Percentiles rank a stretch among this genome's conserved stretches.
phyloP scores from a whole-genome alignment of 352 stramenopile species.

The Pythium aphanidermatum region DNA sequence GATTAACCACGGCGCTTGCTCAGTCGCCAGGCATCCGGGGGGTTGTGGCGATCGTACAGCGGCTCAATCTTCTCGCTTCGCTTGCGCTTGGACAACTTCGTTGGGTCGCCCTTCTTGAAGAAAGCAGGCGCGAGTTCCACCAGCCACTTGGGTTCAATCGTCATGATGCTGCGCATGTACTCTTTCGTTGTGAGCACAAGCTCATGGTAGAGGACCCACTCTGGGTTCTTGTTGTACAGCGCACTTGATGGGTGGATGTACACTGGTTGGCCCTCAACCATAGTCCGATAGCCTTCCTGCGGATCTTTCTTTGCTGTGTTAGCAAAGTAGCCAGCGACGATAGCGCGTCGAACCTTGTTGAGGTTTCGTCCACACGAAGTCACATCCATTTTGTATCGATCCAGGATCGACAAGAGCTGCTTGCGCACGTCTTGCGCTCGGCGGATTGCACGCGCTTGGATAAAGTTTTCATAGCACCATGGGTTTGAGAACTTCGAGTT shows the following conservation, averaged over 20 bases:
- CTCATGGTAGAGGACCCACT: slow-evolving; percentile 99
- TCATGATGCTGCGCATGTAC: slow-evolving; percentile 99
- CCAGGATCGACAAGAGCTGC: slow-evolving; percentile 98
- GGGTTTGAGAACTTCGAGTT: slow-evolving; percentile 96
- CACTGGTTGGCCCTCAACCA: slow-evolving; percentile 97
- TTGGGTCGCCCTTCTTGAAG: slow-evolving; percentile 97
- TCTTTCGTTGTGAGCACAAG: slow-evolving; percentile 94
- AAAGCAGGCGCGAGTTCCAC: slow-evolving; percentile 95
- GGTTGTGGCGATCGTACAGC: slow-evolving; percentile 98
- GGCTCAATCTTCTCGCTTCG: slow-evolving; percentile 99
- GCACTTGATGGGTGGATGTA: slow-evolving; percentile 98
- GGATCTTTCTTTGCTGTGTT: slow-evolving; percentile 99
- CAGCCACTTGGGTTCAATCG: slow-evolving; percentile 99
- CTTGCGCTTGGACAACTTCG: slow-evolving; percentile 97
- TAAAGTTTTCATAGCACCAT: slow-evolving; percentile 99
- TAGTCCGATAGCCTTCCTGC: slow-evolving; percentile 97
- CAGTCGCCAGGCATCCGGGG: slow-evolving; percentile 95
- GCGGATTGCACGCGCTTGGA: slow-evolving; percentile 96
- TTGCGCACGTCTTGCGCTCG: slow-evolving; percentile 98
- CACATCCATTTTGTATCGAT: slow-evolving; percentile 98
- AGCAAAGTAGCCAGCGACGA: slow-evolving; percentile 98
- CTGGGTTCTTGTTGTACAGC: slow-evolving; percentile 98
- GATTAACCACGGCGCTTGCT: slow-evolving; percentile 93
- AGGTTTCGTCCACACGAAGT: slow-evolving; percentile 95
- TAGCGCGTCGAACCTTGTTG: slow-evolving; percentile 97